phyloP scores from a whole-genome alignment of 2,329 filamentous ascomycete genomes.

The Stagonosporopsis rhizophila region DNA sequence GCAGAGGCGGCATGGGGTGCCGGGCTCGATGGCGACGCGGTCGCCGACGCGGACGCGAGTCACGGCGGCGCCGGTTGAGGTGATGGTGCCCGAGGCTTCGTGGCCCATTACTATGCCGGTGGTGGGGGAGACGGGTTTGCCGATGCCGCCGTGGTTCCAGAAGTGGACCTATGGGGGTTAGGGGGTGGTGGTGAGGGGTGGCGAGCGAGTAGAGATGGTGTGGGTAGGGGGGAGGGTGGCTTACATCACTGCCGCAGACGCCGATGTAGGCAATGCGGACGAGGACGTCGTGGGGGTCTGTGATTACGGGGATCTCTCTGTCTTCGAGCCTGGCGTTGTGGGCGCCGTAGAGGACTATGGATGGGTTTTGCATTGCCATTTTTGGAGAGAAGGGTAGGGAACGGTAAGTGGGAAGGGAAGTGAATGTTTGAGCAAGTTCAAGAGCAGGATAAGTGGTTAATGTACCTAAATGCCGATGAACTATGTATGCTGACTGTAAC shows the following conservation, averaged over 20 bases:
- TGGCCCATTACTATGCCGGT: conserved; percentile 86
- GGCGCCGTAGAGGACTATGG: conserved; percentile 52
- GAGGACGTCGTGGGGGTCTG: conserved; percentile 51
- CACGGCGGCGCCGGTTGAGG: conserved; percentile 80
- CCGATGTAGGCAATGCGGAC: conserved; percentile 55
- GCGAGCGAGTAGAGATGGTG: too few relatives aligned
- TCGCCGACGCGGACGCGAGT: conserved; percentile 79
- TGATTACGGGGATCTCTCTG: conserved; percentile 46
- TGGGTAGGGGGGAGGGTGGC: neutral
- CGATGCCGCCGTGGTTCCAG: conserved; percentile 93
- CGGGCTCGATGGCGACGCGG: conserved; percentile 90
- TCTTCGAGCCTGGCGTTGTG: conserved; percentile 50
- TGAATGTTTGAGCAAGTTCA: neutral
- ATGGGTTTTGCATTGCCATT: conserved; percentile 48
- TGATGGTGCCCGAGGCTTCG: conserved; percentile 82
- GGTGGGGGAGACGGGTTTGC: conserved; percentile 80
- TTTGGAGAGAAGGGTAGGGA: neutral
- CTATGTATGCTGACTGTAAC: neutral
- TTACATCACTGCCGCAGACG: conserved; percentile 52
- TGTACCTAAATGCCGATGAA: neutral
- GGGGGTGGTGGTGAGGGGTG: neutral
- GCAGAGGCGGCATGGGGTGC: conserved; percentile 86
- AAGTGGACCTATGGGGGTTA: conserved; percentile 71
- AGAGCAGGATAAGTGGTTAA: neutral
- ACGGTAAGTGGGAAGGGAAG: neutral